phyloP scores from a whole-genome alignment of 2,329 filamentous ascomycete species.

The Colletotrichum orbiculare region DNA sequence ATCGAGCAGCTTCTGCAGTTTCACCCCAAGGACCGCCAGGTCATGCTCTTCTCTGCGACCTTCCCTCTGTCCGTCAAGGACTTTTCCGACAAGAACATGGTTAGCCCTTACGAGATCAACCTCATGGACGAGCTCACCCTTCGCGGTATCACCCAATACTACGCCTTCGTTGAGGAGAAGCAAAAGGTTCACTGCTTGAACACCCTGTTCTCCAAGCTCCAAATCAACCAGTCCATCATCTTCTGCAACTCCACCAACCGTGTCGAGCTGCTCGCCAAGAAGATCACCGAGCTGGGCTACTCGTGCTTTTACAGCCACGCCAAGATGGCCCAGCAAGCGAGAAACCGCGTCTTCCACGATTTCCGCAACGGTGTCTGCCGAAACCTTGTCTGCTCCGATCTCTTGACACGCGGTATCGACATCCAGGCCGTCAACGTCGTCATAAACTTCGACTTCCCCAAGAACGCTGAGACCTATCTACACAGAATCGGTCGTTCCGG shows the following conservation, averaged over 20 bases:
- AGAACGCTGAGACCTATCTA: slow-evolving; percentile 98
- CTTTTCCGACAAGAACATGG: slow-evolving; percentile 99
- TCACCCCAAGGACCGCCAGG: slow-evolving; percentile 96
- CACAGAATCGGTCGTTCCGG: slow-evolving; percentile 98
- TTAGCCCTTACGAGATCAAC: slow-evolving; percentile 96
- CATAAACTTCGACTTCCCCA: slow-evolving; percentile 99
- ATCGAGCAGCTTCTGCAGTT: slow-evolving; percentile 96
- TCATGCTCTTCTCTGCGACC: slow-evolving; percentile 99
- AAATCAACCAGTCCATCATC: slow-evolving; percentile 99
- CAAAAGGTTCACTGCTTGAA: slow-evolving; percentile 99
- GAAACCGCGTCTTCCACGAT: slow-evolving; percentile 99
- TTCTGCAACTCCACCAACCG: slow-evolving; percentile 99
- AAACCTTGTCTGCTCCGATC: slow-evolving; percentile 97
- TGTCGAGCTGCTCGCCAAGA: slow-evolving; percentile 96
- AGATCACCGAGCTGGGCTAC: slow-evolving; percentile 98
- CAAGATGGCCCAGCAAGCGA: slow-evolving; percentile 95
- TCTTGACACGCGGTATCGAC: slow-evolving; percentile 98
- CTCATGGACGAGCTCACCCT: slow-evolving; percentile 99
- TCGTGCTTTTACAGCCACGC: slow-evolving; percentile 99
- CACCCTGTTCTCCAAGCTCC: slow-evolving; percentile 97
- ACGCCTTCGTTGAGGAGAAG: slow-evolving; percentile 99
- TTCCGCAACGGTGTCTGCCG: slow-evolving; percentile 98
- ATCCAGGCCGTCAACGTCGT: slow-evolving; percentile 99
- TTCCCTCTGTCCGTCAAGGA: slow-evolving; percentile 97
- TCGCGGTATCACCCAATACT: slow-evolving; percentile 98